Evolutionary conservation across 345 rosid genomes (phyloP).

Genomic region (Hirschfeldia incana): DNA sequence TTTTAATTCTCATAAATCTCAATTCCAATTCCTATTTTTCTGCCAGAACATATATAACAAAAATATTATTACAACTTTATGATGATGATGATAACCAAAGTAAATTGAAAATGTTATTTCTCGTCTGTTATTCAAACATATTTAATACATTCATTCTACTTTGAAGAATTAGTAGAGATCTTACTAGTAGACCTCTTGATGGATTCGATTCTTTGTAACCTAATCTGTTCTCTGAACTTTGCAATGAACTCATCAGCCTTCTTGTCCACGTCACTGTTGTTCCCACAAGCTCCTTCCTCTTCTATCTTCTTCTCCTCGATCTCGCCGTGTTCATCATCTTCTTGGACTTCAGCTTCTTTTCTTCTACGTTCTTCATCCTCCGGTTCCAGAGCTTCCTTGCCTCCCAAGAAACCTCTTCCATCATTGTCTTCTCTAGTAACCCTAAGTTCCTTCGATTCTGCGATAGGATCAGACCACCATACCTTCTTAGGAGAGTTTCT

Average conservation of each 20-base stretch:
- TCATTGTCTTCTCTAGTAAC: slow-evolving; percentile 37
- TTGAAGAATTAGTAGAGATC: slow-evolving; percentile 27
- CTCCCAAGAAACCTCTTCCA: slow-evolving; percentile 15
- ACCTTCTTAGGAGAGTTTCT: slow-evolving; percentile 40
- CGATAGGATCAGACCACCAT: slow-evolving; percentile 40
- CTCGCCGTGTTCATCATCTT: slow-evolving; percentile 1
- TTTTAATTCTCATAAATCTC: slow-evolving; percentile 3
- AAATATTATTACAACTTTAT: slow-evolving; percentile 15
- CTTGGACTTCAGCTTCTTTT: slow-evolving; percentile 8
- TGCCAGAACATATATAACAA: slow-evolving; percentile 4
- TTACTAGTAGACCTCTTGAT: slow-evolving; percentile 67
- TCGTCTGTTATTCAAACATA: background rate
- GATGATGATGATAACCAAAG: slow-evolving; percentile 4
- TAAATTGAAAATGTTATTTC: background rate
- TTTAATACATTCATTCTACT: slow-evolving; percentile 15
- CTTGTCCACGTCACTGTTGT: slow-evolving; percentile 82
- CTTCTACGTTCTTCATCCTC: slow-evolving; percentile 23
- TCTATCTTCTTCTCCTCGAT: slow-evolving; percentile 1
- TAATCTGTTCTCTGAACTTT: slow-evolving; percentile 96
- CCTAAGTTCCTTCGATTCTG: slow-evolving; percentile 24
- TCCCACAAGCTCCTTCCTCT: slow-evolving; percentile 35
- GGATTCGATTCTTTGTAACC: slow-evolving; percentile 91
- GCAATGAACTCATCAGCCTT: slow-evolving; percentile 97
- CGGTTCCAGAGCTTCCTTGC: slow-evolving; percentile 42
- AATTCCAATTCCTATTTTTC: background rate